These are phyloP conservation scores for Trifolium pratense DNA, from an alignment of 306 rosid genomes.

Conservation along the genomic window DNA sequence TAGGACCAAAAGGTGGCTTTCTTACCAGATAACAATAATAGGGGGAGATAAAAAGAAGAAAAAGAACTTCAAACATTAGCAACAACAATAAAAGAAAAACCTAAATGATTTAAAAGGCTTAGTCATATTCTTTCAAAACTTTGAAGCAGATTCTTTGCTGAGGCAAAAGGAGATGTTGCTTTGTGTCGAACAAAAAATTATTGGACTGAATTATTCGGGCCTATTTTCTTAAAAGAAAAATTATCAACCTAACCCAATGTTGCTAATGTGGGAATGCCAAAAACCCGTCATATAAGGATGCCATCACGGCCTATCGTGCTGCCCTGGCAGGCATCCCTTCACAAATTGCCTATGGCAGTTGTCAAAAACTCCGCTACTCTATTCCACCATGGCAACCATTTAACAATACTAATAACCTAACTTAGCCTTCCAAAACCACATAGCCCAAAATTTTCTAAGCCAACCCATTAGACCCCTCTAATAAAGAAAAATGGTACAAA, in stretches of 20 bases:
- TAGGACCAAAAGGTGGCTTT: neutral
- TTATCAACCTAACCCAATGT: neutral
- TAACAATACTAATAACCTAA: neutral
- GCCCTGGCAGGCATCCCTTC: neutral
- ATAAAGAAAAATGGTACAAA: neutral
- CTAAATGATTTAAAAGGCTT: neutral
- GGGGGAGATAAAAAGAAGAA: neutral
- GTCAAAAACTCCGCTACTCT: neutral
- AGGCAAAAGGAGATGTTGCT: neutral
- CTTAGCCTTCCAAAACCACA: neutral
- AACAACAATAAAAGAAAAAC: neutral
- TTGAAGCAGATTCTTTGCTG: neutral
- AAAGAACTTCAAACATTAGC: neutral
- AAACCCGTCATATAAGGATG: neutral
- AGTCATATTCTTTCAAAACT: constrained; percentile 3
- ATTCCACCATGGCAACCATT: neutral
- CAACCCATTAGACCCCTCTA: neutral
- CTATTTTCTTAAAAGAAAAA: neutral
- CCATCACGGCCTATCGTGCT: neutral
- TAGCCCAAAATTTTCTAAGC: neutral
- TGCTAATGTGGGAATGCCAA: neutral
- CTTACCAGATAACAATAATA: neutral
- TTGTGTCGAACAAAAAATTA: neutral
- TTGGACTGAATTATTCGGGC: neutral
- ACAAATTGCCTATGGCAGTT: neutral